These are phyloP conservation scores for Carnegiea gigantea DNA, from an alignment of 179 eudicot genomes.

Conservation along the genomic window DNA sequence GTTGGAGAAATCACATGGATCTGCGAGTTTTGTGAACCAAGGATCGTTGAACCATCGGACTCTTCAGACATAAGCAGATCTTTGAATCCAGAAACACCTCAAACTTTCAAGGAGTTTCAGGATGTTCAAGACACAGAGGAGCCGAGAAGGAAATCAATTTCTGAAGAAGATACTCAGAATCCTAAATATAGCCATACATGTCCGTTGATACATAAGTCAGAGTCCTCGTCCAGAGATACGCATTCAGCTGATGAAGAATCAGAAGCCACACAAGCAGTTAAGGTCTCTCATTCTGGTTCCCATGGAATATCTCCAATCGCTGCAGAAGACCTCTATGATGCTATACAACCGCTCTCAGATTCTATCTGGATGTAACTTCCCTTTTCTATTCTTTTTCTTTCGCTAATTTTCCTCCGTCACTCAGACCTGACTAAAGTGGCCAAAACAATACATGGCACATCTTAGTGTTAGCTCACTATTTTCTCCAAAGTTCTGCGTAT, in stretches of 20 bases:
- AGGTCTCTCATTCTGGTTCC: constrained; percentile 7
- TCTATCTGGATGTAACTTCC: constrained; percentile 25
- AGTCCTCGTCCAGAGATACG: not conserved
- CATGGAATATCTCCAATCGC: not conserved
- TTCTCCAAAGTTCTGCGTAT: not conserved
- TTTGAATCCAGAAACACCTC: constrained; percentile 8
- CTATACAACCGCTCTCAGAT: constrained; percentile 22
- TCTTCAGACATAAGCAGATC: constrained; percentile 14
- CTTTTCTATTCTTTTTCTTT: not conserved
- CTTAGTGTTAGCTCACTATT: not conserved
- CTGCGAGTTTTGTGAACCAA: constrained; percentile 29
- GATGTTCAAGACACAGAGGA: constrained; percentile 8
- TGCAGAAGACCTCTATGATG: constrained; percentile 17
- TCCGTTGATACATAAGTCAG: constrained; percentile 3
- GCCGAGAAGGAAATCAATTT: not conserved
- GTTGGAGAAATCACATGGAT: constrained; percentile 20
- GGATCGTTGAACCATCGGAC: constrained; percentile 19
- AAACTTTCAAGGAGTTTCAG: constrained; percentile 5
- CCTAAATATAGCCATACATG: not conserved
- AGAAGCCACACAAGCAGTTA: not conserved
- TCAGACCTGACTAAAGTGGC: not conserved
- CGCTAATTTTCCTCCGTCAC: not conserved
- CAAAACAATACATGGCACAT: not conserved
- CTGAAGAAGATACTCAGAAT: not conserved
- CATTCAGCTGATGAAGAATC: constrained; percentile 6